phyloP scores from a whole-genome alignment of 2,329 filamentous ascomycete species.

The Whalleya microplaca region DNA sequence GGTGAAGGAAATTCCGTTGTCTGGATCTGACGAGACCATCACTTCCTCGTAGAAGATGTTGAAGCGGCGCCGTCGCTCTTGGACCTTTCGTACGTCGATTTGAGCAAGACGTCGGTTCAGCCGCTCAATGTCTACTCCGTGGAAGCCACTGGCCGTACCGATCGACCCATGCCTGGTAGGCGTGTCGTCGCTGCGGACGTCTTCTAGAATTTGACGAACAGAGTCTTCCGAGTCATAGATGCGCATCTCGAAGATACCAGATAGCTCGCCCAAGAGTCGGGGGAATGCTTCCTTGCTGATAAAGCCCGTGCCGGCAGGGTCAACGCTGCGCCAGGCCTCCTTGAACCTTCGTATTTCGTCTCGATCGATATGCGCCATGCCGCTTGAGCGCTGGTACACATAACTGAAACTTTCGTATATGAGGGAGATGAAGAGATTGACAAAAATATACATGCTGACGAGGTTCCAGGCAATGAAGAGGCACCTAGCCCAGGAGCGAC shows the following conservation, averaged over 20 bases:
- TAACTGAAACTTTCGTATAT: constrained; percentile 99
- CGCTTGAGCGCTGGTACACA: constrained; percentile 94
- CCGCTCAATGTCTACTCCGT: constrained; percentile 72
- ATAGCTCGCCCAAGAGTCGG: constrained; percentile 85
- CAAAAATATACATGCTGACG: constrained; percentile 99
- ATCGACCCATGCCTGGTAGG: constrained; percentile 59
- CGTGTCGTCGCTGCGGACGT: constrained; percentile 66
- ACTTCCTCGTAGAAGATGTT: constrained; percentile 98
- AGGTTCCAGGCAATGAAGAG: constrained; percentile 98
- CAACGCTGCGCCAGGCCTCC: constrained; percentile 95
- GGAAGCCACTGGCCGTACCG: constrained; percentile 53
- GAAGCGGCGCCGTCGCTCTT: constrained; percentile 75
- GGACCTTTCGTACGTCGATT: constrained; percentile 77
- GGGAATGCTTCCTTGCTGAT: constrained; percentile 91
- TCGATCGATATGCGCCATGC: constrained; percentile 85
- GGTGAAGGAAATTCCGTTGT: constrained; percentile 89
- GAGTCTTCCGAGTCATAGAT: constrained; percentile 93
- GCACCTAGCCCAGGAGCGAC: constrained; percentile 81
- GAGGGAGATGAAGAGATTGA: constrained; percentile 95
- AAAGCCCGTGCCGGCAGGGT: constrained; percentile 87
- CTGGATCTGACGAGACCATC: constrained; percentile 87
- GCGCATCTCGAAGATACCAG: constrained; percentile 95
- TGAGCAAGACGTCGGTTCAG: constrained; percentile 73
- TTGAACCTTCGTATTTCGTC: constrained; percentile 97
- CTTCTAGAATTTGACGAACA: constrained; percentile 82